Conservation (phyloP, 2,329 filamentous ascomycete species). For the Drechslerella stenobrocha region DNA sequence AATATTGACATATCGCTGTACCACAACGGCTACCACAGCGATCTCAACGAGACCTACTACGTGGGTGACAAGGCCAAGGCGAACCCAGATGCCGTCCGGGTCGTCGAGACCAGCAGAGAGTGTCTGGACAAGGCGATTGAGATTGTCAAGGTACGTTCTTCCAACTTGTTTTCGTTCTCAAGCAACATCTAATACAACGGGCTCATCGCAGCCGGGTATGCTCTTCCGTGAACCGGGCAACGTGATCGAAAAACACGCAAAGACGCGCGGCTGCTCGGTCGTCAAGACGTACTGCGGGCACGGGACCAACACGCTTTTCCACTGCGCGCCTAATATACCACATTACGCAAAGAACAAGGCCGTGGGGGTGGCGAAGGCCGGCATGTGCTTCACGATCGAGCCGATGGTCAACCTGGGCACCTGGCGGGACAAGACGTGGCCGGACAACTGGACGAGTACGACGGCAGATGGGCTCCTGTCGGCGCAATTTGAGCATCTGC, state of each 20-base stretch:
- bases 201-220: conserved; percentile 67
- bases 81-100: conserved; percentile 82
- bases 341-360: conserved; percentile 99
- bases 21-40: conserved; percentile 91
- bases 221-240: conserved; percentile 92
- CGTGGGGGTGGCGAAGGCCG: conserved; percentile 86
- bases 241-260: conserved; percentile 92
- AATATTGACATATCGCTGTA: conserved; percentile 97
- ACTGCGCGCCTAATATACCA: conserved; percentile 88
- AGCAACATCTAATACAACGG: no score
- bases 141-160: conserved; percentile 67
- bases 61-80: conserved; percentile 84
- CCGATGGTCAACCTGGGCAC: conserved; percentile 95
- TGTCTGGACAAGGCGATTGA: conserved; percentile 89
- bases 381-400: conserved; percentile 99
- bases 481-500: conserved; percentile 89
- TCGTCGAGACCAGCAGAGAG: conserved; percentile 86
- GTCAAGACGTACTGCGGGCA: conserved; percentile 97
- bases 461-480: conserved; percentile 86
- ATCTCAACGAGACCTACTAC: conserved; percentile 98
- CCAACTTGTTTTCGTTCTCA: not conserved
- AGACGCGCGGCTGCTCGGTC: conserved; percentile 79
- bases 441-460: conserved; percentile 96
- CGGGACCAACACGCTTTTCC: conserved; percentile 90
- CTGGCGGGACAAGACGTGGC: conserved; percentile 92